phyloP scores from a whole-genome alignment of 345 rosid species.

The Euphorbia lathyris region DNA sequence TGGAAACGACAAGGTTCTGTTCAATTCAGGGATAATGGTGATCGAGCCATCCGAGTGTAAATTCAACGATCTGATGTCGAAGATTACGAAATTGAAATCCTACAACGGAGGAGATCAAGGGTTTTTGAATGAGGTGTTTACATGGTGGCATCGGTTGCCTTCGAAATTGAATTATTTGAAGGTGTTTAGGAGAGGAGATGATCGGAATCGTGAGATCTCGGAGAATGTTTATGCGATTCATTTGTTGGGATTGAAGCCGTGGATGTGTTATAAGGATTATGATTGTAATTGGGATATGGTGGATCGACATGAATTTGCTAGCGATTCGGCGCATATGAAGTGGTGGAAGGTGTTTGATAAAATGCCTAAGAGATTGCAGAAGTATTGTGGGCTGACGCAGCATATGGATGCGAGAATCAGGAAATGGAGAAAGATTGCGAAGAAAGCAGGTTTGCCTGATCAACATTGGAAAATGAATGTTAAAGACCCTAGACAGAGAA shows the following conservation, averaged over 20 bases:
- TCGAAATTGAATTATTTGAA: conserved; percentile 48
- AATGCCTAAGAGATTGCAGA: conserved; percentile 51
- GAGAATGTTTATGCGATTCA: conserved; percentile 44
- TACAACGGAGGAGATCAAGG: conserved; percentile 96
- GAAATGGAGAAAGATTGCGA: conserved; percentile 55
- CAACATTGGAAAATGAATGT: conserved; percentile 64
- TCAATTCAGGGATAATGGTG: conserved; percentile 87
- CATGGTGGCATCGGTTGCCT: conserved; percentile 89
- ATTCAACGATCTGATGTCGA: conserved; percentile 52
- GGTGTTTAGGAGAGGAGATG: conserved; percentile 13
- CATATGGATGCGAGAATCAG: conserved; percentile 42
- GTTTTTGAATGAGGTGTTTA: conserved; percentile 65
- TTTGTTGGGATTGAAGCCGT: conserved; percentile 81
- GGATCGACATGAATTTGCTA: conserved; percentile 42
- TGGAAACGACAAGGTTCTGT: conserved; percentile 35
- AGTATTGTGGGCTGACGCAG: conserved; percentile 52
- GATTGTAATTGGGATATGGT: conserved; percentile 84
- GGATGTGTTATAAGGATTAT: conserved; percentile 86
- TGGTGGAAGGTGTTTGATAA: conserved; percentile 78
- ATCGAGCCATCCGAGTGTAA: conserved; percentile 76
- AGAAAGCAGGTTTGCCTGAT: conserved; percentile 35
- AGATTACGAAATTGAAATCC: conserved; percentile 37
- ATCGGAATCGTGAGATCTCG: conserved; percentile 13
- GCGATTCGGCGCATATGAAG: conserved; percentile 50
- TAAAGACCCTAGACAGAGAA: conserved; percentile 49